Evolutionary conservation across 306 rosid species (phyloP), one percentile per base, ranked within the genome.

Genomic region (Fagus crenata): DNA sequence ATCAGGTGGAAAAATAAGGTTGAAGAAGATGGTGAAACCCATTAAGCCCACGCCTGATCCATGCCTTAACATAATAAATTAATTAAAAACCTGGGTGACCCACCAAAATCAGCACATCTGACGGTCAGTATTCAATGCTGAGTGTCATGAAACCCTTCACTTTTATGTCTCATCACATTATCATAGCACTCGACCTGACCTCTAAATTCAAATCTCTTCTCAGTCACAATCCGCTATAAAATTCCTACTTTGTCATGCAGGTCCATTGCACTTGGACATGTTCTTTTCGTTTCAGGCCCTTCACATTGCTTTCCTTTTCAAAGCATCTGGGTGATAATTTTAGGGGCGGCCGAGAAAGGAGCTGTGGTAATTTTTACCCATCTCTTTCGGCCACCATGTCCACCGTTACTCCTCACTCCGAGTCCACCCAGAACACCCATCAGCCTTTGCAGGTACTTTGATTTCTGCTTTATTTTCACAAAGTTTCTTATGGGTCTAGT

Each of bases 321-420:
- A 86, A 75, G 67, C 82, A 80, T 80, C 63, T 85, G 53, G 49
- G 40, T 7, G 63, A 76, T 14, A 37, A n/a, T 49, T 22, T 49
- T 33, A 53, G 72, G 3, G 53, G 73, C 18, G 55, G 56, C 22
- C 1, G 55, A 49, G 53, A n/a, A 65, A 28, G 14, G 74, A 75
- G 70, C 31, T 36, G 81, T 32, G 72, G 69, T 46, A 46, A 46
- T 46, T 13, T 46, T 49, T 36, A 67, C 75, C 63, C 85, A 5
- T 84, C 91, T 79, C 67, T 43, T 69, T 4, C 76, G 3, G 86
- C 89, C 76, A 31, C 91, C 87, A 92, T 93, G 97, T 88, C 97
- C 79, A 67, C 97, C 53, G 79, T 41, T 58, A 73, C 86, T 13
- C n/a, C 37, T 79, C 81, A 78, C 14, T 53, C 61, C 37, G 88